A percentile compares a stretch with the other conserved stretches of the same genome.
Conservation (phyloP, 1,284 basidiomycete genomes). For the Pascua guehoae region DNA sequence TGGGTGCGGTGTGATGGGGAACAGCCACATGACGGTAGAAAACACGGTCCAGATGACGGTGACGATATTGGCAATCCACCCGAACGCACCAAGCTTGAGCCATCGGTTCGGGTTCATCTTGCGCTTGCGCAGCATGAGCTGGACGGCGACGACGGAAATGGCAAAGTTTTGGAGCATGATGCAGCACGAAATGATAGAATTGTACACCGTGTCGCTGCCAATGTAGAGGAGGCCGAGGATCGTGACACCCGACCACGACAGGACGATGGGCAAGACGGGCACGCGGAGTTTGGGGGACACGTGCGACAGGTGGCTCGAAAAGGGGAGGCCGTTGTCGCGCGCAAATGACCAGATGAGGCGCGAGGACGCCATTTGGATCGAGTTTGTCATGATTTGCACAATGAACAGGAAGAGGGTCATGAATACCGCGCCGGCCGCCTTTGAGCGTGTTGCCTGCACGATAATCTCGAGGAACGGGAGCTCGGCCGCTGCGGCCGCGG, state of each 20-base stretch:
- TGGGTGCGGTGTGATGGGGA: conserved; percentile 12
- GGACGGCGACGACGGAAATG: conserved; percentile 5
- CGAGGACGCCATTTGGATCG: conserved; percentile 12
- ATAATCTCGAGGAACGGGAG: conserved; percentile 18
- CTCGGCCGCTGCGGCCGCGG: conserved; percentile 6
- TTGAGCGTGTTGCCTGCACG: conserved; percentile 11
- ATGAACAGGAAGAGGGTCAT: conserved; percentile 6
- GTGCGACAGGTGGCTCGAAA: conserved; percentile 2
- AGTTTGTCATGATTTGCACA: conserved; percentile 13
- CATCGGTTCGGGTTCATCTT: conserved; percentile 12
- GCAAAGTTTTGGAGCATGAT: conserved; percentile 17
- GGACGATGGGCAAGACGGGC: conserved; percentile 12
- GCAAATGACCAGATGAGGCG: conserved; percentile 18
- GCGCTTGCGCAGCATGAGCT: conserved; percentile 9
- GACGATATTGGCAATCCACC: conserved; percentile 10
- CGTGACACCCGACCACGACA: conserved; percentile 9
- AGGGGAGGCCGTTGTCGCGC: conserved; percentile 13
- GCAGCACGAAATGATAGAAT: conserved; percentile 15
- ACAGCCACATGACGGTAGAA: conserved; percentile 16
- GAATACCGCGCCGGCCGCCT: conserved; percentile 11
- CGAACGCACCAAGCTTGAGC: conserved; percentile 10
- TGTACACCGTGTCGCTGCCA: conserved; percentile 14
- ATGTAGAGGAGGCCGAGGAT: conserved; percentile 17
- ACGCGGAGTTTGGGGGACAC: conserved; percentile 10
- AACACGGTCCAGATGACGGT: conserved; percentile 10